Base-by-base conservation (phyloP, 1,284 basidiomycete species). In the Porphyrellus sp. region DNA sequence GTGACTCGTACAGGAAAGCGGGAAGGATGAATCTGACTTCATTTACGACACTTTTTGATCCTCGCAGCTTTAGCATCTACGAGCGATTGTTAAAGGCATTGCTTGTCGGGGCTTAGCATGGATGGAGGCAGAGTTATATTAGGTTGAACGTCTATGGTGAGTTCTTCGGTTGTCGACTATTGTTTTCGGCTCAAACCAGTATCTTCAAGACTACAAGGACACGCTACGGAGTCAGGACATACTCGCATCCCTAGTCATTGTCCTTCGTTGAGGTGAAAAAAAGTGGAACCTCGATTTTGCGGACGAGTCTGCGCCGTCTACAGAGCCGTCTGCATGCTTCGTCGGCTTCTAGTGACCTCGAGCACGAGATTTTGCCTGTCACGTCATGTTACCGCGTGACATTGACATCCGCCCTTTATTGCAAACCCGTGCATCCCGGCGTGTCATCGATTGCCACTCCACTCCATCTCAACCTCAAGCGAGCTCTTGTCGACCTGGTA, bases 331-430 rank as follows among this genome's bases (percentile, higher is more conserved):
- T 3, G 46, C 68, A 28, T 64, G 59, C 33, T 73, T 68, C 50
- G 54, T 68, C 37, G 70, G 73, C 1, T 74, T 73, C 47, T 72
- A 60, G 66, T 34, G 74, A 79, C 53, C 63, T 74, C 40, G 69
- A 74, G 41, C 73, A 77, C 54, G 70, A 77, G 53, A 70, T 79
- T 21, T 52, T 63, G 5, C 64, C 64, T 0, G 71, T 80, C 41
- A 63, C 49, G 2, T 43, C 41, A 0, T 27, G 41, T 9, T 43
- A 43, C 12, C 41, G 44, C 71, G 58, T 79, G 25, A 77, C 74
- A 2, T 57, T 79, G 44, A 73, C 75, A 0, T 77, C 73, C 54
- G 72, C 71, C 52, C 64, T 76, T 24, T 35, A 18, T 18, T 7
- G n/a, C 34, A n/a, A 18, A 35, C 34, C 4, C 5, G 5, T 9